Base-by-base conservation (phyloP, 257 asterid genomes). In the Solanum pimpinellifolium region DNA sequence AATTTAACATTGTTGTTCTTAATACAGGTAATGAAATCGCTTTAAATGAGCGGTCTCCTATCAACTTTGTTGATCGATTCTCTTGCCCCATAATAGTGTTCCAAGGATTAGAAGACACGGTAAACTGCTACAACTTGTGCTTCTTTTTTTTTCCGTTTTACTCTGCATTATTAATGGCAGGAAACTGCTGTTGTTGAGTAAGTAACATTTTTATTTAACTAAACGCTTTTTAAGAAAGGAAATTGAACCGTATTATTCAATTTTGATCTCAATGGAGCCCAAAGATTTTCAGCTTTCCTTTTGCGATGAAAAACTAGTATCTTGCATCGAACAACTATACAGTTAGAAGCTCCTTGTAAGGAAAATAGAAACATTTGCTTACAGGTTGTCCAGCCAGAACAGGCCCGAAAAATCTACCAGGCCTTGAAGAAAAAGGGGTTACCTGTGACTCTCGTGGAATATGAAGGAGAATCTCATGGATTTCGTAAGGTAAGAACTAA, bases 71-170 rank as follows among this genome's bases (percentile, higher is more conserved):
- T 42, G 91, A 93, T 77, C 92, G 82, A 47, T 94, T 94, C 90
- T 93, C 97, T 42, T 92, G 97, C 88, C 97, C 85, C 85, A 80
- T 80, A 93, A 94, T 96, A 88, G 90, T 96, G 86, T 96, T 94
- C 91, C 99, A 96, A 91, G 99, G 98, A 83, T 91, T 96, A 89
- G 98, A 96, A 68, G 99, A 97, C 93, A 93, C 92, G 96, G 98
- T 97, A 80, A 15, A 52, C 44, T 84, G 8, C 66, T 39, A 42
- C 10, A 1, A 72, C 87, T 39, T 80, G 42, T 85, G 23, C 68
- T 21, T 15, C 46, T 47, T 20, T 13, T 14, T 80, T 80, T 33
- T 78, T 78, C 1, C 9, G 9, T 46, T 78, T 78, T 78, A 12
- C 41, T 13, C 41, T 78, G 25, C 65, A 25, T 25, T 27, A 42